Conservation (phyloP, 768 basidiomycete genomes). For the Pholiota microspora region DNA sequence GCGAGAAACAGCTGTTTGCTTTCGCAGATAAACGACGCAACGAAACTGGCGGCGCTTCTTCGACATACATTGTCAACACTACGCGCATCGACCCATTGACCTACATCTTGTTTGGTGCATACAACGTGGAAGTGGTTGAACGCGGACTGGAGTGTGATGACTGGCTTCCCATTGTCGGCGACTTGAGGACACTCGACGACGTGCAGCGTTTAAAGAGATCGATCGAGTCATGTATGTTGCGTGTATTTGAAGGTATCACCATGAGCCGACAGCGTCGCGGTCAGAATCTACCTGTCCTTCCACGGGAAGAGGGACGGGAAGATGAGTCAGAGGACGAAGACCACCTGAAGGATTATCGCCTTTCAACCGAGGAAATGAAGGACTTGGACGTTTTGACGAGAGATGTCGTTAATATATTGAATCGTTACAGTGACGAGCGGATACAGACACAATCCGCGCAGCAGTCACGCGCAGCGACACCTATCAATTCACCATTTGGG, state of each 20-base stretch:
- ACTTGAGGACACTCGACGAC: conserved; percentile 73
- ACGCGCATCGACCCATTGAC: conserved; percentile 86
- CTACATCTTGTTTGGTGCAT: conserved; percentile 89
- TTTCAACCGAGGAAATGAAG: conserved; percentile 67
- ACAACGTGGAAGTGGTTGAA: conserved; percentile 66
- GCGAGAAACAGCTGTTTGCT: conserved; percentile 72
- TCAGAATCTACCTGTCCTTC: conserved; percentile 29
- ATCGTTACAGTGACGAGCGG: conserved; percentile 69
- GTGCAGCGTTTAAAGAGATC: conserved; percentile 76
- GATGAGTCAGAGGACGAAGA: conserved; percentile 63
- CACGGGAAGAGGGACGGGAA: conserved; percentile 47
- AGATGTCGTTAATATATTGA: conserved; percentile 71
- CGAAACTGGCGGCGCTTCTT: conserved; percentile 37
- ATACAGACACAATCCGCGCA: conserved; percentile 51
- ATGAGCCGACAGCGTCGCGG: conserved; percentile 37
- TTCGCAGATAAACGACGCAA: conserved; percentile 86
- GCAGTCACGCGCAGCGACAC: conserved; percentile 68
- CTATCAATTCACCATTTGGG: conserved; percentile 49
- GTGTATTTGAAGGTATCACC: conserved; percentile 86
- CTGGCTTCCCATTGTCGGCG: conserved; percentile 85
- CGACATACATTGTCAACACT: conserved; percentile 75
- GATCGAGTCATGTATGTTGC: conserved; percentile 82
- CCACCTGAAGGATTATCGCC: conserved; percentile 41
- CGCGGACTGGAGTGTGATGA: conserved; percentile 83
- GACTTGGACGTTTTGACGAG: conserved; percentile 75